phyloP scores from a whole-genome alignment of 2,329 filamentous ascomycete genomes.

The Trichoderma breve region DNA sequence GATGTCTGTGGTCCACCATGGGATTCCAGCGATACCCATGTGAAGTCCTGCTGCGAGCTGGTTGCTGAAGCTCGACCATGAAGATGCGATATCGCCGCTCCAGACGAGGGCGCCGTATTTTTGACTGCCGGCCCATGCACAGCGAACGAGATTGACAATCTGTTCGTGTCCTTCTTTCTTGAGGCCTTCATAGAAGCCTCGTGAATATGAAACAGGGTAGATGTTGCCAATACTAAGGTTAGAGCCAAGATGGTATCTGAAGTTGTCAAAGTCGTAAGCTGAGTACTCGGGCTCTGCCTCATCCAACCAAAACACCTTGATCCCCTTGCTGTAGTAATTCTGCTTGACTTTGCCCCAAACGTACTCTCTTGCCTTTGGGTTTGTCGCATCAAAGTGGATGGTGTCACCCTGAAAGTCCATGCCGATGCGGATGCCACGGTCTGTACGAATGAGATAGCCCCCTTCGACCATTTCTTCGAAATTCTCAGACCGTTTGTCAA shows the following conservation, averaged over 20 bases:
- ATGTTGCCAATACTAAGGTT: not conserved
- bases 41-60: not conserved
- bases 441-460: not conserved
- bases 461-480: not conserved
- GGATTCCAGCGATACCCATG: not conserved
- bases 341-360: not conserved
- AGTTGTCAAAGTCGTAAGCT: not conserved
- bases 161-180: not conserved
- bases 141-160: conserved; percentile 37
- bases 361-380: not conserved
- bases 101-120: conserved; percentile 65
- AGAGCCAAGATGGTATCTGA: not conserved
- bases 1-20: not conserved
- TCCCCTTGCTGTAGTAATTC: not conserved
- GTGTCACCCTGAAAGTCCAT: not conserved
- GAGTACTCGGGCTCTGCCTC: not conserved
- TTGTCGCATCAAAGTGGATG: not conserved
- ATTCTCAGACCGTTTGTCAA: not conserved
- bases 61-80: conserved; percentile 48
- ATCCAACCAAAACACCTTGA: not conserved
- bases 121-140: conserved; percentile 55
- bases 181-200: not conserved
- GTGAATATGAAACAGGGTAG: not conserved
- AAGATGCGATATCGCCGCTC: conserved; percentile 65
- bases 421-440: not conserved